Conservation (phyloP, 2,329 filamentous ascomycete genomes). For the Tolypocladium guangdongense region DNA sequence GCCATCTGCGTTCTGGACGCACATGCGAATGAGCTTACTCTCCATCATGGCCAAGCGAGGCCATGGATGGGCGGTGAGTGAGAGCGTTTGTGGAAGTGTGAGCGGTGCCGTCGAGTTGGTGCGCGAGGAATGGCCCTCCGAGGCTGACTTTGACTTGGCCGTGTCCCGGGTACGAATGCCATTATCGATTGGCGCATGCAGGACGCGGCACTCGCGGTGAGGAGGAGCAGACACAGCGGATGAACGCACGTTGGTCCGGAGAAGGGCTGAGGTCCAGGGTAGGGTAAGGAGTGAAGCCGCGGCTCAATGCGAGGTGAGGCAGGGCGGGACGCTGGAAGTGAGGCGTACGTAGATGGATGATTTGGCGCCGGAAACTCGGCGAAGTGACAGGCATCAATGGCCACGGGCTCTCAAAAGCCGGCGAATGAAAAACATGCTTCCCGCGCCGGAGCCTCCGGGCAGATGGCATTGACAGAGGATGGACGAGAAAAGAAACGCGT, state of each 20-base stretch:
- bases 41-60: neutral
- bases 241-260: no score
- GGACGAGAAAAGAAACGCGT: no score
- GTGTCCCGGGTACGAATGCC: neutral
- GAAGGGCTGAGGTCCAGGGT: neutral
- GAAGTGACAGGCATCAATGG: no score
- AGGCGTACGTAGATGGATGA: no score
- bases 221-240: no score
- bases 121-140: neutral
- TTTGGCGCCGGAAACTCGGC: no score
- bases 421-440: neutral
- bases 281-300: no score
- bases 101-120: neutral
- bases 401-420: no score
- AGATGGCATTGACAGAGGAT: no score
- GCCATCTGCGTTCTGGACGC: neutral
- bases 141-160: neutral
- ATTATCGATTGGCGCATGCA: neutral
- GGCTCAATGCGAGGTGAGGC: no score
- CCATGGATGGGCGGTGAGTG: neutral
- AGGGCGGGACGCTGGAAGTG: no score
- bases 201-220: neutral
- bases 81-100: neutral
- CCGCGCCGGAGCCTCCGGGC: no score
- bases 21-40: neutral